Percentiles rank a stretch among this genome's conserved stretches.
Evolutionary conservation across 2,329 filamentous ascomycete genomes (phyloP).

Genomic region (Colletotrichum melonis): DNA sequence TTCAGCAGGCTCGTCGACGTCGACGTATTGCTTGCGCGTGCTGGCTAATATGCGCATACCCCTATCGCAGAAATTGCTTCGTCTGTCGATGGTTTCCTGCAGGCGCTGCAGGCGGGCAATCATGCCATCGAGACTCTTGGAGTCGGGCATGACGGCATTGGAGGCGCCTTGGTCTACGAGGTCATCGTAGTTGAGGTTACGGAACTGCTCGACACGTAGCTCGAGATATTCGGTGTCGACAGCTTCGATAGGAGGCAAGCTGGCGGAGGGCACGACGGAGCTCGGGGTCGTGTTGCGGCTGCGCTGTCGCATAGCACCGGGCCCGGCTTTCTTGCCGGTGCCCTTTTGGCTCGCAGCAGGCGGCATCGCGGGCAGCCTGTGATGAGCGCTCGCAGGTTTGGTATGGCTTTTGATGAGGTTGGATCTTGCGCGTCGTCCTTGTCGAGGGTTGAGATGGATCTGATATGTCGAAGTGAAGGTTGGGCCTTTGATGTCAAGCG

Average conservation of each 20-base stretch:
- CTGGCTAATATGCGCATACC: conserved; percentile 78
- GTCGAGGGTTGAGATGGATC: conserved; percentile 22
- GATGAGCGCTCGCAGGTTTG: background rate
- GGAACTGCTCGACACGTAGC: conserved; percentile 68
- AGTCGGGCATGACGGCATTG: conserved; percentile 70
- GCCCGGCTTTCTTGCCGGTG: conserved; percentile 72
- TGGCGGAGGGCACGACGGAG: conserved; percentile 60
- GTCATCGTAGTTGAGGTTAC: conserved; percentile 74
- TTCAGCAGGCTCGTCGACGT: conserved; percentile 58
- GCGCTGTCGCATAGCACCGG: conserved; percentile 71
- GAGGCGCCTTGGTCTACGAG: conserved; percentile 72
- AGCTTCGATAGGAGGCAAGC: conserved; percentile 64
- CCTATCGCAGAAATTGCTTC: conserved; percentile 75
- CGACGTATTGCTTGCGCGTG: conserved; percentile 71
- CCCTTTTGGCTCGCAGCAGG: conserved; percentile 69
- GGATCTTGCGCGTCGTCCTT: conserved; percentile 17
- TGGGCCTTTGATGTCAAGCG: conserved; percentile 18
- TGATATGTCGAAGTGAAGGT: conserved; percentile 18
- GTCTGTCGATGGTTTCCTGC: conserved; percentile 73
- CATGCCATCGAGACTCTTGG: conserved; percentile 72
- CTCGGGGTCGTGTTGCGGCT: conserved; percentile 85
- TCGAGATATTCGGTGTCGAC: conserved; percentile 75
- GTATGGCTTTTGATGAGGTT: conserved; percentile 6
- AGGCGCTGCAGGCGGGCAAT: conserved; percentile 73
- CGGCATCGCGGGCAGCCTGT: conserved; percentile 58